Evolutionary conservation across 176 grass and related monocot genomes (phyloP), one percentile per base, ranked within the genome.

Genomic region (Oryza meridionalis): DNA sequence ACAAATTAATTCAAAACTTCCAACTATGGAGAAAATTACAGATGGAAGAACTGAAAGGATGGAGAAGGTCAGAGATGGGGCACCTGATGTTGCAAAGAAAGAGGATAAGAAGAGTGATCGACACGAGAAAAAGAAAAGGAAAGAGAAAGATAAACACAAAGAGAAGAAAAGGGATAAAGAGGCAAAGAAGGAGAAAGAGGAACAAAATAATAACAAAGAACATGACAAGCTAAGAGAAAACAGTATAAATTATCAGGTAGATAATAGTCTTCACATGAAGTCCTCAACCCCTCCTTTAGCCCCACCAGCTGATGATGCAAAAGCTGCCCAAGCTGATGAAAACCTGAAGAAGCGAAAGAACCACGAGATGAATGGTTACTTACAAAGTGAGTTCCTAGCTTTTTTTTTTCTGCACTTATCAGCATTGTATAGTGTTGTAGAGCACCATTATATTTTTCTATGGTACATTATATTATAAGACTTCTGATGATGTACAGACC

Each of bases 261-360:
- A 92, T 88, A 88, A 86, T 88, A 88, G 64, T 71, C 40, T 85
- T 78, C 76, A 73, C 61, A 61, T 75, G 69, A 84, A 94, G 40
- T 77, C 85, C 75, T 86, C 78, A 51, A n/a, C 6, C 47, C 74
- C 74, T 90, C 67, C 73, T 73, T 83, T 70, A 74, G 79, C 25
- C 46, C 71, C 45, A 80, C 21, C 86, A 37, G 74, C 33, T 68
- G 82, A 90, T 76, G 88, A 80, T 67, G 64, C 12, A 5, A 90
- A 88, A 45, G 50, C 77, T 88, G 10, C 50, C 58, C 78, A 67
- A 73, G 81, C 82, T 69, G 85, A 84, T 74, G 90, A 85, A 37
- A 92, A 79, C 46, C 55, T 81, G 67, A 91, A 88, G 88, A 94
- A 95, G 85, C 84, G 93, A 85, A 95, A 95, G 85, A 82, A 86